Evolutionary conservation across 1,284 basidiomycete genomes (phyloP).

Genomic region (Cutaneotrichosporon sp.): DNA sequence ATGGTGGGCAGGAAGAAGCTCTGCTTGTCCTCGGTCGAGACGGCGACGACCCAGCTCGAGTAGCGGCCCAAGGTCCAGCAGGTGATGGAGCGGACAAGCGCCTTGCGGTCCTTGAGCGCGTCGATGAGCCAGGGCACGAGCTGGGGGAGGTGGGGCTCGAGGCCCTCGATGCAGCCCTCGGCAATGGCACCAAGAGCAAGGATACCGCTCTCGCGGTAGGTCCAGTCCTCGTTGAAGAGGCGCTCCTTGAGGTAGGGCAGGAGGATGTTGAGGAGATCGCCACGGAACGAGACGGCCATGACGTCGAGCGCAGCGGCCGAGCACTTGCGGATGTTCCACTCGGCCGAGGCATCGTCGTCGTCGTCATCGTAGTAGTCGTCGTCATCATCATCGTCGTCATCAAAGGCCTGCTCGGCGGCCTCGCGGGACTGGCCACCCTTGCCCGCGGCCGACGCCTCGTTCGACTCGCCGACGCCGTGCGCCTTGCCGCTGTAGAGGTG

Average conservation of each 20-base stretch:
- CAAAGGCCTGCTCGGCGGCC: constrained; percentile 54
- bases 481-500: constrained; percentile 79
- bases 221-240: constrained; percentile 91
- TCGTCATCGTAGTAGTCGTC: constrained; percentile 89
- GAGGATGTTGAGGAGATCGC: constrained; percentile 83
- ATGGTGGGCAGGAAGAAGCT: constrained; percentile 94
- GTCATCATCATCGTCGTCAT: constrained; percentile 75
- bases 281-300: constrained; percentile 86
- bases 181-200: constrained; percentile 97
- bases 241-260: constrained; percentile 90
- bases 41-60: constrained; percentile 87
- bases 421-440: constrained; percentile 40
- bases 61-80: constrained; percentile 99
- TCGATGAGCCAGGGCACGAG: constrained; percentile 91
- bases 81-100: constrained; percentile 95
- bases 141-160: constrained; percentile 90
- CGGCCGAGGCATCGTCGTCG: constrained; percentile 94
- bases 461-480: constrained; percentile 72
- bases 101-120: constrained; percentile 89
- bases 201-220: constrained; percentile 93
- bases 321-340: constrained; percentile 99
- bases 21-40: constrained; percentile 76
- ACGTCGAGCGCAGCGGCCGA: constrained; percentile 97
- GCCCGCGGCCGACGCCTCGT: constrained; percentile 35
- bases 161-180: constrained; percentile 95